Base-by-base conservation (phyloP, 2,329 filamentous ascomycete genomes). In the Trichoderma harzianum region DNA sequence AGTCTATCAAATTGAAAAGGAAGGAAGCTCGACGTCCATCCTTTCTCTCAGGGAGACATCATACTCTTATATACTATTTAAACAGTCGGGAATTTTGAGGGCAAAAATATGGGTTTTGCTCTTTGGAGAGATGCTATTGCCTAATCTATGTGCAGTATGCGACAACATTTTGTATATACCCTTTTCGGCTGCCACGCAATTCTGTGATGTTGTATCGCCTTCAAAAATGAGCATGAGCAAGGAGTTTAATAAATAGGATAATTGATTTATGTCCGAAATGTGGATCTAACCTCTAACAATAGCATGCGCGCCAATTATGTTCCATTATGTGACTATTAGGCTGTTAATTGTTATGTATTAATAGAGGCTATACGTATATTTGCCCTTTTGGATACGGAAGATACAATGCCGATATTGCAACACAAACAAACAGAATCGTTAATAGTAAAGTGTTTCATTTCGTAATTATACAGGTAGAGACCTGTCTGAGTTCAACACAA, bases 201-300 rank as follows among this genome's bases (percentile, higher is more conserved):
- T 61, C 5, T 8, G 7, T 57, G 26, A 43, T 32, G 39, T 24
- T n/a, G 36, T 26, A 47, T 18, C 16, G 3, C 2, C 30, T 8
- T 30, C 16, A 32, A 11, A 47, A 10, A 34, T 16, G 16, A 7
- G 11, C 6, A 18, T 30, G 58, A 34, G 10, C 6, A 18, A 60
- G 34, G 26, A 32, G 47, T 36, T 47, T 61, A 69, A 69, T 69
- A 69, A 51, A 24, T 28, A 67, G 66, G 66, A 61, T 69, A 69
- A 69, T 51, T 69, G 16, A 51, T 32, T 30, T 18, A 69, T 34
- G 32, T 16, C 66, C 55, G 36, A 61, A 51, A 47, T 69, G 36
- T 69, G 53, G 36, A 61, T 47, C 66, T 36, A 11, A 34, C 5
- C 8, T 69, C 11, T 61, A n/a, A 16, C 11, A 8, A 32, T 32